Evolutionary conservation across 2,329 filamentous ascomycete species (phyloP).

Genomic region (Cladobotryum protrusum): DNA sequence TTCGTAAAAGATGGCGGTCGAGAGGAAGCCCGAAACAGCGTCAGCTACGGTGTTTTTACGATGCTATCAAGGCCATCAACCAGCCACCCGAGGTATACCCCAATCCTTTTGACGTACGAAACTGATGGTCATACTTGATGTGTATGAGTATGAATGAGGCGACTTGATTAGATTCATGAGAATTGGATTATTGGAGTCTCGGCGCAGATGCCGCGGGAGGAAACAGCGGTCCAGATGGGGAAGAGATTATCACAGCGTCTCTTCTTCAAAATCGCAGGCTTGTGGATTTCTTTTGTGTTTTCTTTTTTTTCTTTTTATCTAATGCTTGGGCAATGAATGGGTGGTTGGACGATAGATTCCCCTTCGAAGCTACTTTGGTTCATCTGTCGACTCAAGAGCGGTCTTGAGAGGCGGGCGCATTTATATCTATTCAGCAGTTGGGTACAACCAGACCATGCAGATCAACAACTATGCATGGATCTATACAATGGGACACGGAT

Average conservation of each 20-base stretch:
- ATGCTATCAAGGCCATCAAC: neutral
- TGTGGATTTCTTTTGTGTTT: neutral
- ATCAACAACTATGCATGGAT: conserved; percentile 19
- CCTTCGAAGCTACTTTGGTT: conserved; percentile 12
- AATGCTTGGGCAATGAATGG: conserved; percentile 3
- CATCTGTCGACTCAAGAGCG: conserved; percentile 16
- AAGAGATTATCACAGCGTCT: neutral
- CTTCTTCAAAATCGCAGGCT: neutral
- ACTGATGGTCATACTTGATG: neutral
- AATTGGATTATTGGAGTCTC: neutral
- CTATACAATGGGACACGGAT: conserved; percentile 7
- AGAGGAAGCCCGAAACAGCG: neutral
- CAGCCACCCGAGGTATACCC: too few species aligned
- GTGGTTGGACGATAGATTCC: conserved; percentile 17
- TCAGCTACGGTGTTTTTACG: neutral
- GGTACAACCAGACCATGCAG: conserved; percentile 15
- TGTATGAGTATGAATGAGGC: conserved; percentile 5
- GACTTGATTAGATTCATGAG: conserved; percentile 2
- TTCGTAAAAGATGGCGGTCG: neutral
- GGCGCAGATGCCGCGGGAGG: conserved; percentile 2
- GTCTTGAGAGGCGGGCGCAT: conserved; percentile 12
- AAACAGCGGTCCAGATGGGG: neutral
- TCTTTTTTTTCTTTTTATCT: conserved; percentile 2
- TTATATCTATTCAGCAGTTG: conserved; percentile 5
- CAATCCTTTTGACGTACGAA: neutral